Percentiles rank a stretch among this genome's conserved stretches.
Evolutionary conservation across 2,329 filamentous ascomycete species (phyloP).

Genomic region (Diaporthe nobilis): DNA sequence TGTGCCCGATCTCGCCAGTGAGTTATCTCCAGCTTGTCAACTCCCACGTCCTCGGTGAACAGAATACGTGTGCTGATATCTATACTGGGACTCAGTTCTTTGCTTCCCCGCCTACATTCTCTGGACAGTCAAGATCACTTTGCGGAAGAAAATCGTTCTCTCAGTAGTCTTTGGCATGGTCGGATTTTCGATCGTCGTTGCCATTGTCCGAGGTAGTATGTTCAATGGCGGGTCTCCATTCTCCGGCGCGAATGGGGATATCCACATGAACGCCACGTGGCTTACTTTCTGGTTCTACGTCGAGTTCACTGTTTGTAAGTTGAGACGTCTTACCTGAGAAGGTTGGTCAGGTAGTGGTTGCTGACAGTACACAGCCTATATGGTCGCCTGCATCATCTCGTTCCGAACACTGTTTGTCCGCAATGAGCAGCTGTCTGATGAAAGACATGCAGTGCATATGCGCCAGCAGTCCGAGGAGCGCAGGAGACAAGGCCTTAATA

Average conservation of each 20-base stretch:
- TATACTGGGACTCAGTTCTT: conserved; percentile 36
- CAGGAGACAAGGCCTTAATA: neutral
- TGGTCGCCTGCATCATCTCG: conserved; percentile 44
- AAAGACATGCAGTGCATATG: too few species aligned
- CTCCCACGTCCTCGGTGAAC: neutral
- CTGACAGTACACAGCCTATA: conserved; percentile 35
- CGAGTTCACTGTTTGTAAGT: conserved; percentile 41
- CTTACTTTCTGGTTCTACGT: conserved; percentile 44
- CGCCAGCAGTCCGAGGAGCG: conserved; percentile 1
- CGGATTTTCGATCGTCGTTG: conserved; percentile 42
- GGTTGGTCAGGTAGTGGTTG: neutral
- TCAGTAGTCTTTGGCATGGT: conserved; percentile 42
- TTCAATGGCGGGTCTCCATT: conserved; percentile 38
- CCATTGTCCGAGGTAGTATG: conserved; percentile 43
- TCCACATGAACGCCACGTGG: conserved; percentile 34
- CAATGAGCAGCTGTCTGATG: conserved; percentile 8
- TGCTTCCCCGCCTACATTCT: conserved; percentile 42
- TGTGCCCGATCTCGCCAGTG: too few species aligned
- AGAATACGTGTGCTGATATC: neutral
- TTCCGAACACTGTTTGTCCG: conserved; percentile 44
- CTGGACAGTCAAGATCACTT: conserved; percentile 40
- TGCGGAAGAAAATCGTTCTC: conserved; percentile 43
- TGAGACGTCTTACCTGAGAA: neutral
- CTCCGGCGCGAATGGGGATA: neutral
- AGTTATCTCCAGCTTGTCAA: too few species aligned